Conservation (phyloP, 2,329 filamentous ascomycete genomes). For the Trichophyton benhamiae region DNA sequence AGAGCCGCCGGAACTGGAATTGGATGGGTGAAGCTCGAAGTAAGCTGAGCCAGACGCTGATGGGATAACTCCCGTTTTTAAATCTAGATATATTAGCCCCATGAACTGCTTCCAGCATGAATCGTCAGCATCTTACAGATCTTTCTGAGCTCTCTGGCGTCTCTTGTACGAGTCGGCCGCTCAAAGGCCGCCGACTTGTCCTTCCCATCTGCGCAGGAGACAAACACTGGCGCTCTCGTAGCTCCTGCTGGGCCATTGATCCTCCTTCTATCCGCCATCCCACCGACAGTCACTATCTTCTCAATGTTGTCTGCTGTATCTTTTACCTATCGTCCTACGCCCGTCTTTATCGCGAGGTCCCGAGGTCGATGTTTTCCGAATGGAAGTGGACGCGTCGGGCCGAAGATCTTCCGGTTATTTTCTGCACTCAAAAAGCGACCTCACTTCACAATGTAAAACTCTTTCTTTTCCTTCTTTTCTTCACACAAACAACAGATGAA, state of each 20-base stretch:
- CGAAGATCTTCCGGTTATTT: slow-evolving; percentile 4
- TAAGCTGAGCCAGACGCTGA: slow-evolving; percentile 87
- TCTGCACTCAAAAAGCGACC: slow-evolving; percentile 4
- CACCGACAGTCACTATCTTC: background rate
- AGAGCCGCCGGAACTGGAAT: slow-evolving; percentile 32
- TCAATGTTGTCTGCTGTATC: background rate
- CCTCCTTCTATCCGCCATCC: slow-evolving; percentile 73
- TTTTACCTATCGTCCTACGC: background rate
- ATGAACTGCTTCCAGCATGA: slow-evolving; percentile 5
- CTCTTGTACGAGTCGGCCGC: slow-evolving; percentile 46
- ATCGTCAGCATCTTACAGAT: slow-evolving; percentile 45
- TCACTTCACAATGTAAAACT: background rate
- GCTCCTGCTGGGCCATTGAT: slow-evolving; percentile 76
- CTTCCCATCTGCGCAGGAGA: slow-evolving; percentile 31
- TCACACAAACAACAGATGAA: background rate
- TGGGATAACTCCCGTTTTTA: slow-evolving; percentile 84
- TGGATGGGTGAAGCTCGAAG: slow-evolving; percentile 40
- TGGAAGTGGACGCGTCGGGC: background rate
- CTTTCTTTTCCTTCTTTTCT: background rate
- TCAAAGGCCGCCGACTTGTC: slow-evolving; percentile 36
- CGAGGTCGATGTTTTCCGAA: background rate
- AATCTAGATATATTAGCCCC: slow-evolving; percentile 43
- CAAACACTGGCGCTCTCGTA: slow-evolving; percentile 63
- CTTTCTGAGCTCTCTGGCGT: slow-evolving; percentile 62
- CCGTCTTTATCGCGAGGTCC: background rate